Percentiles rank a stretch among this genome's conserved stretches.
Evolutionary conservation across 169 alveolate genomes (phyloP).

Genomic region (Ichthyophthirius multifiliis): DNA sequence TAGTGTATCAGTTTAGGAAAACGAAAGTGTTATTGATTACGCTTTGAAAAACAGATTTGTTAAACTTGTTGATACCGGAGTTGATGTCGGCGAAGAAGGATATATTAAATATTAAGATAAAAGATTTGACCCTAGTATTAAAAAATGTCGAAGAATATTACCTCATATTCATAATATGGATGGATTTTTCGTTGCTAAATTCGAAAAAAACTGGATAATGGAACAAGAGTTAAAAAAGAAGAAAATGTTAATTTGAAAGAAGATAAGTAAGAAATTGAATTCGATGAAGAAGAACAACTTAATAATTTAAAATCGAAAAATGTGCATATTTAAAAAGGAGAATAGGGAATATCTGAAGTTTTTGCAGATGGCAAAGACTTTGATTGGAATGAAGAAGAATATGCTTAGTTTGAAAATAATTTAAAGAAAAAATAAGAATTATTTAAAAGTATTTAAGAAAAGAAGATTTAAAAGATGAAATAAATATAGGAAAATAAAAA

Average conservation of each 20-base stretch:
- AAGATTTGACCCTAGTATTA: conserved; percentile 28
- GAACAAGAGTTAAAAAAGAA: conserved; percentile 49
- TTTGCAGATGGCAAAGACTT: conserved; percentile 31
- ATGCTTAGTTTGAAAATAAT: conserved; percentile 4
- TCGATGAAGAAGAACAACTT: background rate
- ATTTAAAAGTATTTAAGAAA: too few species aligned
- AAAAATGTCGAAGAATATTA: conserved; percentile 83
- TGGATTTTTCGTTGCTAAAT: conserved; percentile 96
- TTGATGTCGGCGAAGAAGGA: conserved; percentile 49
- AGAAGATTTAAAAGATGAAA: too few species aligned
- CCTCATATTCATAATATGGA: conserved; percentile 97
- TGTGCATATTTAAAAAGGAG: background rate
- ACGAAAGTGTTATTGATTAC: conserved; percentile 95
- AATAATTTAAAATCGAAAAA: background rate
- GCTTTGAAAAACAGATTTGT: conserved; percentile 91
- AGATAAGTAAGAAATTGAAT: conserved; percentile 12
- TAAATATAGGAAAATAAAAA: too few species aligned
- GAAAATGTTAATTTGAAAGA: conserved; percentile 12
- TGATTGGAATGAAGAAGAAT: background rate
- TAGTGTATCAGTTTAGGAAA: conserved; percentile 95
- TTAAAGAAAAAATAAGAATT: conserved; percentile 16
- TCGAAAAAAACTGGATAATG: conserved; percentile 91
- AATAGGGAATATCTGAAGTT: background rate
- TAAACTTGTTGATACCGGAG: conserved; percentile 86
- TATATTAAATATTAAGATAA: conserved; percentile 22